phyloP scores from a whole-genome alignment of 495 filamentous ascomycete species.

The Articulospora tetracladia region DNA sequence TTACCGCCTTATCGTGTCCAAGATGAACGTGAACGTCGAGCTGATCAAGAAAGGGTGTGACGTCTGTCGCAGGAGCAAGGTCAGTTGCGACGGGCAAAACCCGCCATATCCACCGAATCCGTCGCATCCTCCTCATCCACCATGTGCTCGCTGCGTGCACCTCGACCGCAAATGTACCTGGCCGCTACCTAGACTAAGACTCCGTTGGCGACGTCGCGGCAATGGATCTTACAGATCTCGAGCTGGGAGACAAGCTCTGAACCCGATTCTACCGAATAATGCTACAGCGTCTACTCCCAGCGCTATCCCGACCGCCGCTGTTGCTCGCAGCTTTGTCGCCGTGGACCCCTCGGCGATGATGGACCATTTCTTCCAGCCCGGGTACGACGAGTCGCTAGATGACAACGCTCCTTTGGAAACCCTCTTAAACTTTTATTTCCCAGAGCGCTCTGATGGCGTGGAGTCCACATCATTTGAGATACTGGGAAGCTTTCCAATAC shows the following conservation, averaged over 20 bases:
- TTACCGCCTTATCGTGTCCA: no score
- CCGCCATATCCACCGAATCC: background rate
- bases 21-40: background rate
- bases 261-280: background rate
- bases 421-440: background rate
- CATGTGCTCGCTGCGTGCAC: background rate
- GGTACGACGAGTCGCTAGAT: background rate
- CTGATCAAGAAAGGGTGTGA: constrained; percentile 1
- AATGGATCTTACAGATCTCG: background rate
- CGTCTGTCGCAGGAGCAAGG: background rate
- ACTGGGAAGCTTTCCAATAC: background rate
- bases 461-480: background rate
- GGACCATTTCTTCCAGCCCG: background rate
- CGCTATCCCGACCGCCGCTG: background rate
- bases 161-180: constrained; percentile 4
- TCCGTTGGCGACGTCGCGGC: background rate
- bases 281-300: background rate
- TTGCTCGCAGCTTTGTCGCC: background rate
- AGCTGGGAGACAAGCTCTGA: background rate
- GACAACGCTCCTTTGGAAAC: background rate
- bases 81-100: constrained; percentile 2
- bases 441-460: background rate
- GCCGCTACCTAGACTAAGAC: background rate
- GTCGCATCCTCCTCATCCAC: no score
- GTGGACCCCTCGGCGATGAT: background rate